phyloP scores from a whole-genome alignment of 2,329 filamentous ascomycete species.

The Tolypocladium inflatum region DNA sequence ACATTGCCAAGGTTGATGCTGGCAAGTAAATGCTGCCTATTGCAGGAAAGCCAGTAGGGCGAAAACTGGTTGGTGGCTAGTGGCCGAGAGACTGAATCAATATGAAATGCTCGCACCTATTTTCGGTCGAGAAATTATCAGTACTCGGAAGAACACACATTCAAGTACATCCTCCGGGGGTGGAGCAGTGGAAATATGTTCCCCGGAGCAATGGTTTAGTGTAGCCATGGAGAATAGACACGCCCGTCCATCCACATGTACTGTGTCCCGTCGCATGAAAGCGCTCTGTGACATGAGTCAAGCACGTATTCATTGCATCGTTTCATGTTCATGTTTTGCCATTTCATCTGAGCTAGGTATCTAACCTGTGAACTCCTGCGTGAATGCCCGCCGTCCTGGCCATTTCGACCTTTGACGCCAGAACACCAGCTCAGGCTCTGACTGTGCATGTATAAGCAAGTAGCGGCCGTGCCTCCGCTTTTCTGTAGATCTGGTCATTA shows the following conservation, averaged over 20 bases:
- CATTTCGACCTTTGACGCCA: background rate
- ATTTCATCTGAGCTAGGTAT: background rate
- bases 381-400: background rate
- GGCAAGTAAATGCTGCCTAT: slow-evolving; percentile 32
- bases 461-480: background rate
- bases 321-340: background rate
- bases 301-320: background rate
- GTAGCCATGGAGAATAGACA: slow-evolving; percentile 3
- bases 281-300: background rate
- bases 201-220: background rate
- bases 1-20: slow-evolving; percentile 70
- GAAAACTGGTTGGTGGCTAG: background rate
- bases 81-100: background rate
- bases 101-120: background rate
- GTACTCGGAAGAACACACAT: background rate
- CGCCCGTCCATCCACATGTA: background rate
- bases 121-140: background rate
- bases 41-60: background rate
- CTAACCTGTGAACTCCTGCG: background rate
- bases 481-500: background rate
- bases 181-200: background rate
- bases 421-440: background rate
- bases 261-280: background rate
- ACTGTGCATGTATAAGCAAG: background rate
- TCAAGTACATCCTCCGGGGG: slow-evolving; percentile 1